Evolutionary conservation across 1,139 yeast genomes (phyloP), one percentile per base, ranked within the genome.

Genomic region (Maudiozyma humilis): DNA sequence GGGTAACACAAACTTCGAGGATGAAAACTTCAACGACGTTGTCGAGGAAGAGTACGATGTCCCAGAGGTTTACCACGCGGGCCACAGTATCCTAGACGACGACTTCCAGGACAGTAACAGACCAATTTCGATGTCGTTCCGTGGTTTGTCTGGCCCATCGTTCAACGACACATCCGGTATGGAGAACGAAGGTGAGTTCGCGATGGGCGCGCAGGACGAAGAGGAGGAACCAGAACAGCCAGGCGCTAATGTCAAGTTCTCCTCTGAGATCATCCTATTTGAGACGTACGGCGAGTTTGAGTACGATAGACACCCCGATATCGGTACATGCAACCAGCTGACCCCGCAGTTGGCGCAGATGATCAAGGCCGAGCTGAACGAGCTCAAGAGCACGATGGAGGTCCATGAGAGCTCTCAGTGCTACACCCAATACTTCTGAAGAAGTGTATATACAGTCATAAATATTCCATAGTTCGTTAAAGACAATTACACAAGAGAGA

Each of bases 301-400:
- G 53, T 91, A 91, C 62, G 97, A 91, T 62, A 78, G 98, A 56
- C 88, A 83, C 51, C 96, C 97, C 0, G 97, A 88, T 52, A 73
- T 82, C 36, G 95, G 95, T 4, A 88, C 97, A 1, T 89, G 97
- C 68, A 88, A 89, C 64, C 88, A 83, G 59, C 71, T 89, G 63
- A 89, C 96, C 1, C 96, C 97, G 4, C 70, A 75, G 44, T 69
- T 89, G 60, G 97, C 96, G 0, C 91, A 85, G 63, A 80, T 79
- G 65, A 87, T 91, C 57, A 83, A 81, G 66, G 87, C 83, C 41
- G 97, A 91, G 63, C 70, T 91, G 60, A 89, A 91, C 63, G 73
- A 72, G 46, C 67, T 87, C 57, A 85, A 85, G 65, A 72, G 79
- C 45, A 79, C 76, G 51, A 89, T 89, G 98, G 80, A 75, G 31